Evolutionary conservation across 2,329 filamentous ascomycete genomes (phyloP).

Genomic region (Penicillium sp.): DNA sequence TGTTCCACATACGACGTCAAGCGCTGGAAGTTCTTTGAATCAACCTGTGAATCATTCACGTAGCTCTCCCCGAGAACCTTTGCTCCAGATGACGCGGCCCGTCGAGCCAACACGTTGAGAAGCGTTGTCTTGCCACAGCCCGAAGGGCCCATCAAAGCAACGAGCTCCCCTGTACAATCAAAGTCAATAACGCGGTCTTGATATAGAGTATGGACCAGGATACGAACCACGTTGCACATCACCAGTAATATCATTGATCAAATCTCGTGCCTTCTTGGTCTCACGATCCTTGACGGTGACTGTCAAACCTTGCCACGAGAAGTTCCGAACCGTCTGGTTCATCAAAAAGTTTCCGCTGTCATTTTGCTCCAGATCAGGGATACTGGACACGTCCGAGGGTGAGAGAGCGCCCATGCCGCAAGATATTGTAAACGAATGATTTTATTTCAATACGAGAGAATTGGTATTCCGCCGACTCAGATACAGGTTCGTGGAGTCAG

Average conservation of each 20-base stretch:
- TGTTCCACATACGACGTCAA: constrained; percentile 81
- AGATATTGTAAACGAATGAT: background rate
- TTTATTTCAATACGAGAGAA: background rate
- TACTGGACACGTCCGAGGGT: background rate
- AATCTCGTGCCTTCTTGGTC: constrained; percentile 61
- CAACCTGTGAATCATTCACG: constrained; percentile 62
- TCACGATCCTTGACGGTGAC: constrained; percentile 72
- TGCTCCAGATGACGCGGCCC: constrained; percentile 54
- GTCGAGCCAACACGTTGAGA: constrained; percentile 72
- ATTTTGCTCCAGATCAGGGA: constrained; percentile 33
- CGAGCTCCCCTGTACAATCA: constrained; percentile 59
- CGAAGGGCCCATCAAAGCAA: constrained; percentile 80
- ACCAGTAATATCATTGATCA: constrained; percentile 64
- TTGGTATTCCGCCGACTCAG: background rate
- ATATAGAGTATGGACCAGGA: background rate
- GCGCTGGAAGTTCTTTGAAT: constrained; percentile 58
- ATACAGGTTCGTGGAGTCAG: background rate
- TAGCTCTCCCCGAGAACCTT: constrained; percentile 55
- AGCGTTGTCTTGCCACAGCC: constrained; percentile 77
- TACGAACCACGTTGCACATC: constrained; percentile 59
- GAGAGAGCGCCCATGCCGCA: constrained; percentile 4
- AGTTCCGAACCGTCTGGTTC: constrained; percentile 63
- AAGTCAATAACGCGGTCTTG: background rate
- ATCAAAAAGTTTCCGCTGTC: constrained; percentile 32
- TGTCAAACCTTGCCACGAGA: constrained; percentile 65